A percentile compares a stretch with the other conserved stretches of the same genome.
Evolutionary conservation across 139 green algal species (phyloP).

Genomic region (Desmodesmus armatus): DNA sequence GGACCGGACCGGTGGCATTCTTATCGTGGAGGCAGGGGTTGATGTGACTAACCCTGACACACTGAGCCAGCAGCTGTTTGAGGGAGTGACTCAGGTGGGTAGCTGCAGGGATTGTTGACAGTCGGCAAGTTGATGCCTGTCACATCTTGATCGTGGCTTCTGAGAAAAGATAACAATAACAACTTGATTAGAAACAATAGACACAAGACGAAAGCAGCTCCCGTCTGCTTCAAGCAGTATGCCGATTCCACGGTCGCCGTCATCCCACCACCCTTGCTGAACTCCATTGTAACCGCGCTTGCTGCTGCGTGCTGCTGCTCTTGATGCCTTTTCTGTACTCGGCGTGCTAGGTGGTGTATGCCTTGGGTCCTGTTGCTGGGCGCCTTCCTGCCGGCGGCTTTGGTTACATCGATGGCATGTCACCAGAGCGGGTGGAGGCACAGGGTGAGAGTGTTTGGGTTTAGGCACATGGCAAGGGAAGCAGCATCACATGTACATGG

Average conservation of each 20-base stretch:
- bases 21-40: constrained; percentile 75
- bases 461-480: neutral
- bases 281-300: neutral
- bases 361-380: constrained; percentile 75
- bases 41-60: constrained; percentile 79
- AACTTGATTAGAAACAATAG: neutral
- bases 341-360: constrained; percentile 63
- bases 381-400: constrained; percentile 71
- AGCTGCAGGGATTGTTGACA: neutral
- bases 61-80: constrained; percentile 74
- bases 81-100: constrained; percentile 77
- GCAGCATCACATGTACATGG: neutral
- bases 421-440: constrained; percentile 80
- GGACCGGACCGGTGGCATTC: constrained; percentile 52
- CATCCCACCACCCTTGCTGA: neutral
- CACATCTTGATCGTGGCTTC: neutral
- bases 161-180: neutral
- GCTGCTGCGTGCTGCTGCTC: neutral
- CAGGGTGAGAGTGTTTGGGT: constrained; percentile 54
- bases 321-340: constrained; percentile 1
- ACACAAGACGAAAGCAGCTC: neutral
- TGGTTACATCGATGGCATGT: constrained; percentile 82
- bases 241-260: neutral
- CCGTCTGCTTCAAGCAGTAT: neutral
- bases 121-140: neutral